Evolutionary conservation across 768 basidiomycete genomes (phyloP), one percentile per base, ranked within the genome.

Genomic region (Panaeolus papilionaceus): DNA sequence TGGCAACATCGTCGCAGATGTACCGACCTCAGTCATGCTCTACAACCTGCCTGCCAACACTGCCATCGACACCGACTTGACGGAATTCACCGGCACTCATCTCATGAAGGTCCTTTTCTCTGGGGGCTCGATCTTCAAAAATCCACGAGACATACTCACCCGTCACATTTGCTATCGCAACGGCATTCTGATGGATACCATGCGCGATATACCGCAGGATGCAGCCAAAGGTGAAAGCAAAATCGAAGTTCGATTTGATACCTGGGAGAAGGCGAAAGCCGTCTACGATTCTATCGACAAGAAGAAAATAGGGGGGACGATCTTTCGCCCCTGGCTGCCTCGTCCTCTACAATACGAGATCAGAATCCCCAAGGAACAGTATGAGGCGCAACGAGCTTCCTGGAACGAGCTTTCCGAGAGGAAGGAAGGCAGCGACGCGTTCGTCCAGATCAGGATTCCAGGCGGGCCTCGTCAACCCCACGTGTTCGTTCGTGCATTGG

Each of bases 301-400:
- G 6, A 78, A 73, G 38, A 72, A 72, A 9, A 20, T 67, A 20
- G 63, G 67, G 10, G 39, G 33, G n/a, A 51, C 23, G 2, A 42
- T 51, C 14, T 65, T 86, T 39, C 79, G 79, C 66, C 70, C 83
- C 20, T 78, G 77, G 33, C 82, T 86, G 54, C 85, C 86, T 0
- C 78, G 82, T 69, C 84, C 86, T 0, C 78, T 86, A 69, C 77
- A 83, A 63, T 90, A 88, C 74, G 79, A 80, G 14, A 83, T 87
- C 47, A 78, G 75, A 33, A 83, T 89, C 51, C 79, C 85, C 0
- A 62, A 67, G 10, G 81, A 79, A 33, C 88, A 89, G 67, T 87
- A 86, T 73, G 73, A 76, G 28, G 84, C 86, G 4, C 88, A 89
- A 74, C 82, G 76, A 65, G 73, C 67, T 1, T 78, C 80, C 26